Evolutionary conservation across 768 basidiomycete genomes (phyloP).

Genomic region (Stropharia rugosoannulata): DNA sequence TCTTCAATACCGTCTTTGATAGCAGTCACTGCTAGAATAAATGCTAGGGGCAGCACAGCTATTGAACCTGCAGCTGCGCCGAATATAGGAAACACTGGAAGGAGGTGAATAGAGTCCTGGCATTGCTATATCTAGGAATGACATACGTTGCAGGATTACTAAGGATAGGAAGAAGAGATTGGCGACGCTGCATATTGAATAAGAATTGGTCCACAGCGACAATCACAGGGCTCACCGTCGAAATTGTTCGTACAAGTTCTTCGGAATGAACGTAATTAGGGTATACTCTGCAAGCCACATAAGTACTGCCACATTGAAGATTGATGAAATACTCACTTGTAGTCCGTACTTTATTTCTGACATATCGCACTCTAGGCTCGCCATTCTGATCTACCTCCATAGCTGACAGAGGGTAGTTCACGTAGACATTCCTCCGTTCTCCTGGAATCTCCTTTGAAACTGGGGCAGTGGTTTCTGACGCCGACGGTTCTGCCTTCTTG

Average conservation of each 20-base stretch:
- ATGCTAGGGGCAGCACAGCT: slow-evolving; percentile 81
- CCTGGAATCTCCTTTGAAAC: slow-evolving; percentile 46
- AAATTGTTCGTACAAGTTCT: slow-evolving; percentile 95
- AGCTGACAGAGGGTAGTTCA: slow-evolving; percentile 69
- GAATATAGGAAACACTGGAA: slow-evolving; percentile 83
- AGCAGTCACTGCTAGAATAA: slow-evolving; percentile 86
- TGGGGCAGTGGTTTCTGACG: slow-evolving; percentile 23
- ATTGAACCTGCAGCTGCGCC: slow-evolving; percentile 83
- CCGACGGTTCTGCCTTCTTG: slow-evolving; percentile 42
- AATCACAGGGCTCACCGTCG: slow-evolving; percentile 54
- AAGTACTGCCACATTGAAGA: neutral
- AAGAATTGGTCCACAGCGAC: slow-evolving; percentile 2
- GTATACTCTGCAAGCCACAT: slow-evolving; percentile 71
- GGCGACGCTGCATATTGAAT: slow-evolving; percentile 55
- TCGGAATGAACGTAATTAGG: slow-evolving; percentile 85
- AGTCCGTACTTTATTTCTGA: slow-evolving; percentile 91
- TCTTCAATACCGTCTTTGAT: slow-evolving; percentile 97
- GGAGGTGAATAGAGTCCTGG: neutral
- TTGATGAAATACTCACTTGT: slow-evolving; percentile 59
- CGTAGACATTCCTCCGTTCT: slow-evolving; percentile 71
- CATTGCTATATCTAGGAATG: neutral
- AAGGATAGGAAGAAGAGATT: slow-evolving; percentile 89
- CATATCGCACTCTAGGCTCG: slow-evolving; percentile 79
- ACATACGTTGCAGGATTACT: slow-evolving; percentile 77
- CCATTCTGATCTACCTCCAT: slow-evolving; percentile 67